These are phyloP conservation scores for Aspergillus persii DNA, from an alignment of 2,329 filamentous ascomycete species.

Conservation along the genomic window DNA sequence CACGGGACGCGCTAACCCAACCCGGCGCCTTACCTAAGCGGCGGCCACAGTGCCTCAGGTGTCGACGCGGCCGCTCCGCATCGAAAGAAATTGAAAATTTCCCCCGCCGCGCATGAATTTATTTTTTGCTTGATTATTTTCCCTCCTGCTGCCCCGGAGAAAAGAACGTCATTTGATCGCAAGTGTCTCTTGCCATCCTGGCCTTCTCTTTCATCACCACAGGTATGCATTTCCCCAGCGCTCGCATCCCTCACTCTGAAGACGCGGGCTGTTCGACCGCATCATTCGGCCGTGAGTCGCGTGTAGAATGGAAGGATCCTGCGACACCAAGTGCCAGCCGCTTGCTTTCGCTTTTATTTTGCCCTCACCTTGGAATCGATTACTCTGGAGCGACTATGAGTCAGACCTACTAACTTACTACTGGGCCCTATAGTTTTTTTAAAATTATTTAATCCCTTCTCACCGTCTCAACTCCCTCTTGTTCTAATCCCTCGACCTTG, in stretches of 20 bases:
- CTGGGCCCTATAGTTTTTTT: not conserved
- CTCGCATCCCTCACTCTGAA: not conserved
- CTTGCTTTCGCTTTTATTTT: not conserved
- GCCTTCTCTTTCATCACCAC: not conserved
- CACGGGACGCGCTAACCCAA: not conserved
- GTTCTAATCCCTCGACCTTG: not conserved
- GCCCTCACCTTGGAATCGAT: not conserved
- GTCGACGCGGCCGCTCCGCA: conserved; percentile 9
- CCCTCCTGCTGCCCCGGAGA: conserved; percentile 2
- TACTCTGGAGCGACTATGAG: not conserved
- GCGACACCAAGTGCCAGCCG: too few relatives aligned
- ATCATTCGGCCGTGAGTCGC: not conserved
- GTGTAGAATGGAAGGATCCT: not conserved
- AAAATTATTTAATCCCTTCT: not conserved
- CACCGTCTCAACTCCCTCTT: not conserved
- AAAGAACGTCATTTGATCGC: conserved; percentile 2
- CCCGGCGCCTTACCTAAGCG: not conserved
- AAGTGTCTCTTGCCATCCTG: not conserved
- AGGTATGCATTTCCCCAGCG: not conserved
- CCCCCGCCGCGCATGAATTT: conserved; percentile 11
- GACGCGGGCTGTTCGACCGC: too few relatives aligned
- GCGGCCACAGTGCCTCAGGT: conserved; percentile 1
- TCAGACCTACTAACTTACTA: not conserved
- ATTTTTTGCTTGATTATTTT: conserved; percentile 4
- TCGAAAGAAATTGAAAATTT: conserved; percentile 16